These are phyloP conservation scores for Solanum neorickii DNA, from an alignment of 257 asterid genomes.

Conservation along the genomic window DNA sequence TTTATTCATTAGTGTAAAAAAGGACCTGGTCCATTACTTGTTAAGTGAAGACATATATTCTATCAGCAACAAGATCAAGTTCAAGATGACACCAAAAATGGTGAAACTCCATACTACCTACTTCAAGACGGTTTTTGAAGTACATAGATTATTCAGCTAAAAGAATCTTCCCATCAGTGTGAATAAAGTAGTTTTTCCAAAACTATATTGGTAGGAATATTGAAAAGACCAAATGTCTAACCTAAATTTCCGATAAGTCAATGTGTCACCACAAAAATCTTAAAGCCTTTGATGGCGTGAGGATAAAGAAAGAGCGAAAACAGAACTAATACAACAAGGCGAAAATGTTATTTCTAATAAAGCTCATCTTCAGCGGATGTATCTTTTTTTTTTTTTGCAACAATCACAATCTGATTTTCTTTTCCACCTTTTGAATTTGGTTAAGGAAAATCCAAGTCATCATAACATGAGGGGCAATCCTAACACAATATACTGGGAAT, in stretches of 20 bases:
- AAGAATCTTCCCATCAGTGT: constrained; percentile 1
- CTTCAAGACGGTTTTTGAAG: neutral
- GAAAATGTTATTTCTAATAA: neutral
- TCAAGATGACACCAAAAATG: neutral
- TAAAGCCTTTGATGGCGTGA: neutral
- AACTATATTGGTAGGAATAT: neutral
- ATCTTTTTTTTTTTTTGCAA: neutral
- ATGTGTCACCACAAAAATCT: neutral
- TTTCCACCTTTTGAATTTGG: constrained; percentile 71
- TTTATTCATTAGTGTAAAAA: too few relatives aligned
- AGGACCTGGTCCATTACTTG: too few relatives aligned
- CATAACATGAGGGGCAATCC: constrained; percentile 99
- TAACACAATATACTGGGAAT: constrained; percentile 83
- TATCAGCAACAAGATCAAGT: neutral
- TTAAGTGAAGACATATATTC: too few relatives aligned
- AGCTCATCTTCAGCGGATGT: neutral
- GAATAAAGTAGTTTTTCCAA: neutral
- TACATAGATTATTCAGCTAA: constrained; percentile 8
- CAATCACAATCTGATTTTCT: constrained; percentile 41
- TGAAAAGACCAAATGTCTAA: constrained; percentile 4
- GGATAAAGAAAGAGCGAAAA: neutral
- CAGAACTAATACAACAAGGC: neutral
- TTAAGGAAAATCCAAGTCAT: constrained; percentile 94
- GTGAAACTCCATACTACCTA: neutral
- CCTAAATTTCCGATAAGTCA: constrained; percentile 1